Evolutionary conservation across 2,329 filamentous ascomycete genomes (phyloP).

Genomic region (Talaromyces sp.): DNA sequence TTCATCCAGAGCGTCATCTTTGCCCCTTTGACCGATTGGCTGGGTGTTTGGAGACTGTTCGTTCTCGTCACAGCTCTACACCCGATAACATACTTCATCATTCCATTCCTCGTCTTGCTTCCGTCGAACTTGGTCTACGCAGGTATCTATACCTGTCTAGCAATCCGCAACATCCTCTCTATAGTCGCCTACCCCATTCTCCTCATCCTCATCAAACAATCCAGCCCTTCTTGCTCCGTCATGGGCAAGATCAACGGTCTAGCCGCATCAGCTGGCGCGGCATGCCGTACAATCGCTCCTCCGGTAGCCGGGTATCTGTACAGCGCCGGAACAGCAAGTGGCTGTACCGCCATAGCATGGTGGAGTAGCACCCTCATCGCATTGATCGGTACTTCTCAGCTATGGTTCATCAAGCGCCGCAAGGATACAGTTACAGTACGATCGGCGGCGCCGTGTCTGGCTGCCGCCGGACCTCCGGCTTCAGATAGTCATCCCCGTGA

Average conservation of each 20-base stretch:
- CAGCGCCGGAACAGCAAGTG: constrained; percentile 56
- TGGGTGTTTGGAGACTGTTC: constrained; percentile 68
- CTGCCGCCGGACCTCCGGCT: constrained; percentile 20
- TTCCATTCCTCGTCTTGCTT: constrained; percentile 65
- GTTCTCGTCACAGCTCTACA: constrained; percentile 64
- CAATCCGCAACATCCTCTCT: constrained; percentile 65
- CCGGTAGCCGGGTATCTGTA: constrained; percentile 68
- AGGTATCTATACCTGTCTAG: constrained; percentile 65
- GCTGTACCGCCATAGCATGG: constrained; percentile 63
- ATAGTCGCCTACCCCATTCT: constrained; percentile 68
- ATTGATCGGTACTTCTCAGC: constrained; percentile 55
- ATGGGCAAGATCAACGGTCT: constrained; percentile 71
- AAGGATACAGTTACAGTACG: constrained; percentile 45
- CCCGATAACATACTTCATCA: constrained; percentile 66
- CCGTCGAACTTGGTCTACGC: constrained; percentile 55
- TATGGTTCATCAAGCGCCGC: constrained; percentile 55
- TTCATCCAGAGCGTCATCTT: constrained; percentile 72
- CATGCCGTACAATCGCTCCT: constrained; percentile 67
- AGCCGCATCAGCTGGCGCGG: constrained; percentile 69
- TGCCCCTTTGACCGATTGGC: constrained; percentile 60
- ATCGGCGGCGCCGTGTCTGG: constrained; percentile 34
- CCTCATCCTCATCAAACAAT: constrained; percentile 71
- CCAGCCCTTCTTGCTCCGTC: constrained; percentile 60
- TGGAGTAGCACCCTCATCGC: constrained; percentile 60
- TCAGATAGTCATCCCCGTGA: constrained; percentile 17